Evolutionary conservation across 78 protist species (phyloP).

Genomic region (Speleostelium caveatum): DNA sequence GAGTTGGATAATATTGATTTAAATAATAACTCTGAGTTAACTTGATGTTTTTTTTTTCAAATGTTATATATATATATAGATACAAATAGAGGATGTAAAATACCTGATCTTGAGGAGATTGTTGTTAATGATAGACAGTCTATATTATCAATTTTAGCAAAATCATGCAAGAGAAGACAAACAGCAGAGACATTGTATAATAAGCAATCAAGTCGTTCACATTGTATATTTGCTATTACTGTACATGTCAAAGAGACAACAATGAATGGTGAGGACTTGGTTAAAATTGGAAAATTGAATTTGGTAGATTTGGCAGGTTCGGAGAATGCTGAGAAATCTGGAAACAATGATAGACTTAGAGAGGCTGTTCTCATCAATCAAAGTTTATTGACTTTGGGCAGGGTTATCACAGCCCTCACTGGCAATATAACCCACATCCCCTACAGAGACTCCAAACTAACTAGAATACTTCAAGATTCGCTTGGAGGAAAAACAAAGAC

Average conservation of each 20-base stretch:
- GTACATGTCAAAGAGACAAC: slow-evolving; percentile 91
- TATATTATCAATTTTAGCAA: slow-evolving; percentile 41
- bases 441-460: slow-evolving; percentile 88
- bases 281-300: slow-evolving; percentile 93
- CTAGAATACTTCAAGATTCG: slow-evolving; percentile 95
- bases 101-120: slow-evolving; percentile 71
- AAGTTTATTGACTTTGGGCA: slow-evolving; percentile 92
- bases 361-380: slow-evolving; percentile 96
- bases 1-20: background rate
- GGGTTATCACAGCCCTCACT: slow-evolving; percentile 92
- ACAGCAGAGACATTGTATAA: slow-evolving; percentile 75
- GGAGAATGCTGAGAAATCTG: slow-evolving; percentile 93
- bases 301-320: slow-evolving; percentile 98
- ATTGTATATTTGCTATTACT: slow-evolving; percentile 92
- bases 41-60: background rate
- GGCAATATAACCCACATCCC: slow-evolving; percentile 22
- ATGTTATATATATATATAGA: background rate
- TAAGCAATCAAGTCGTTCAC: slow-evolving; percentile 87
- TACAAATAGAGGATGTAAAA: slow-evolving; percentile 14
- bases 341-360: slow-evolving; percentile 76
- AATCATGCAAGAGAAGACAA: slow-evolving; percentile 69
- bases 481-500: slow-evolving; percentile 97
- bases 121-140: slow-evolving; percentile 66
- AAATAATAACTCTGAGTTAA: background rate
- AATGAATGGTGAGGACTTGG: slow-evolving; percentile 90